phyloP scores from a whole-genome alignment of 1,284 basidiomycete genomes.

The Exsudoporus floridanus region DNA sequence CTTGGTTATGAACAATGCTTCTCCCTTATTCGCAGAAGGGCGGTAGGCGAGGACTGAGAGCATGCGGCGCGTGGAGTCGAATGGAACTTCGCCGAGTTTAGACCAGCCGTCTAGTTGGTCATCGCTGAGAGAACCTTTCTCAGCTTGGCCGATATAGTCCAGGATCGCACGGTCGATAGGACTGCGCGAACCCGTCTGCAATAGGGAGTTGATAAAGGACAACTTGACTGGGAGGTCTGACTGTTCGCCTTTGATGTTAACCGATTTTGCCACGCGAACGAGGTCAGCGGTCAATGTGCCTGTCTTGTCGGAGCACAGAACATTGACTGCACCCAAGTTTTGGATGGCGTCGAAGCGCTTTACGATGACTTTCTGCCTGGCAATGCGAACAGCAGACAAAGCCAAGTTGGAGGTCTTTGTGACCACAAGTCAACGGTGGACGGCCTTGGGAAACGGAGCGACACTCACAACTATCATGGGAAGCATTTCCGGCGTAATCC shows the following conservation, averaged over 20 bases:
- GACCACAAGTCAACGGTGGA: slow-evolving; percentile 8
- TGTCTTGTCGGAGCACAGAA: slow-evolving; percentile 34
- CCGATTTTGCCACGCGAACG: slow-evolving; percentile 34
- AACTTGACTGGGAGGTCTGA: slow-evolving; percentile 28
- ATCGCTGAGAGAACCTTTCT: slow-evolving; percentile 15
- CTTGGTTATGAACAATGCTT: slow-evolving; percentile 31
- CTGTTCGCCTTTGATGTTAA: slow-evolving; percentile 22
- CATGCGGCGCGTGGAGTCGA: slow-evolving; percentile 35
- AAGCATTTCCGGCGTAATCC: slow-evolving; percentile 35
- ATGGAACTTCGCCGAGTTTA: slow-evolving; percentile 35
- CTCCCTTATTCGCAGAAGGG: slow-evolving; percentile 10
- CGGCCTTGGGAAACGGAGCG: neutral
- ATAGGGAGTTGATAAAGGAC: slow-evolving; percentile 31
- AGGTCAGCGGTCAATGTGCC: slow-evolving; percentile 36
- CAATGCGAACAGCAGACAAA: slow-evolving; percentile 33
- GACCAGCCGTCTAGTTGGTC: slow-evolving; percentile 19
- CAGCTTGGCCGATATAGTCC: slow-evolving; percentile 26
- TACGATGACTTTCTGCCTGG: slow-evolving; percentile 34
- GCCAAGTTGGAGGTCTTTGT: slow-evolving; percentile 33
- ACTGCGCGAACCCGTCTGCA: slow-evolving; percentile 34
- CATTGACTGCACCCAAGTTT: slow-evolving; percentile 32
- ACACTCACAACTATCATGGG: slow-evolving; percentile 34
- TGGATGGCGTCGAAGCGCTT: slow-evolving; percentile 36
- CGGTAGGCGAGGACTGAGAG: slow-evolving; percentile 28
- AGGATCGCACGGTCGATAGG: slow-evolving; percentile 34